phyloP scores from a whole-genome alignment of 192 early-diverging fungal genomes.

The Paraglomus brasilianum region DNA sequence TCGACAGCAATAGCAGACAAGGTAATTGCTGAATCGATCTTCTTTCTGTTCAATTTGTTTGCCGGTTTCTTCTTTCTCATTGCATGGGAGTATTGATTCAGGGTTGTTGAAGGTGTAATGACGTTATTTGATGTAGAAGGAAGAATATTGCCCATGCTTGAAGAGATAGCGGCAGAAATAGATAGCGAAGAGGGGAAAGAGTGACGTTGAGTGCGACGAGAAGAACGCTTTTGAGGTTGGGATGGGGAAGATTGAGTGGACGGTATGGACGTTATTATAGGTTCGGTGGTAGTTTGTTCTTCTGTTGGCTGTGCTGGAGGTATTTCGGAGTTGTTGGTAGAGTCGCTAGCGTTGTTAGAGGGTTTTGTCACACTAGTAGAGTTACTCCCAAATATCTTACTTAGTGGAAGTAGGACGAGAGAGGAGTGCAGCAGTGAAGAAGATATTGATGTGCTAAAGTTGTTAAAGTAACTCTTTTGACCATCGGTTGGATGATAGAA shows the following conservation, averaged over 20 bases:
- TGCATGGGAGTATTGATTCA: neutral
- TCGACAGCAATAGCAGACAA: conserved; percentile 37
- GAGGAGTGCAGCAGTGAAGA: neutral
- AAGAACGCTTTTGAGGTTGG: neutral
- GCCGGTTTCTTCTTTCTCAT: conserved; percentile 17
- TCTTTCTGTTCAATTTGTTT: conserved; percentile 37
- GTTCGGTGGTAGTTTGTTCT: neutral
- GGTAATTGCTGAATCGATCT: conserved; percentile 40
- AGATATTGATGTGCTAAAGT: neutral
- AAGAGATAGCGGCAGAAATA: conserved; percentile 11
- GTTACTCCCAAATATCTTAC: neutral
- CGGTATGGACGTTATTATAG: neutral
- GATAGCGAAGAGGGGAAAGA: neutral
- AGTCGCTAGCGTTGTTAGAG: neutral
- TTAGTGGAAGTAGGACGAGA: conserved; percentile 4
- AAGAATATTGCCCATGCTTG: conserved; percentile 8
- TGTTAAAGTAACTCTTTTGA: conserved; percentile 17
- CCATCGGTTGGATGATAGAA: conserved; percentile 10
- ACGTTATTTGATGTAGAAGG: neutral
- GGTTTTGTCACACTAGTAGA: neutral
- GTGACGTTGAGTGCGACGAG: neutral
- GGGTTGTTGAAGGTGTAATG: neutral
- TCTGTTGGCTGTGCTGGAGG: neutral
- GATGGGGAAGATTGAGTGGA: conserved; percentile 5
- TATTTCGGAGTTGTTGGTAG: neutral